Conservation (phyloP, 768 basidiomycete species). For the Dentipellis sp. region DNA sequence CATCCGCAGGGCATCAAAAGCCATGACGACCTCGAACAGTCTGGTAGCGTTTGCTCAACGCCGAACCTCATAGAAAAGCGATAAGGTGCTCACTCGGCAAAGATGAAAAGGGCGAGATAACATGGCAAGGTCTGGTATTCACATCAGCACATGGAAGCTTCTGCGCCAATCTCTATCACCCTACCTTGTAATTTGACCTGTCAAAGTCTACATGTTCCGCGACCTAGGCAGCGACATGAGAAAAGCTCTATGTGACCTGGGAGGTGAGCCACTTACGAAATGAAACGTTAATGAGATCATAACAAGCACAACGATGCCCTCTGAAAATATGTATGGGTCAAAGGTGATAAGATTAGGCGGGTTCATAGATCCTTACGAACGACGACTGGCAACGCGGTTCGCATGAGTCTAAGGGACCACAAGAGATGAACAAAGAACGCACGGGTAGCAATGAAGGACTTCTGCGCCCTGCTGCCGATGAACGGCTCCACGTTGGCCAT, state of each 20-base stretch:
- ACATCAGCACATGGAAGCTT: not conserved
- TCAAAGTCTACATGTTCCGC: slow-evolving; percentile 36
- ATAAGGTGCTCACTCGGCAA: slow-evolving; percentile 56
- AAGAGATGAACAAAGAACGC: not conserved
- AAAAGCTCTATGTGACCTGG: not conserved
- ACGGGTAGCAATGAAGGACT: slow-evolving; percentile 43
- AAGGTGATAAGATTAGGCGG: not conserved
- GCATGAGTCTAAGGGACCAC: not conserved
- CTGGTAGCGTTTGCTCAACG: slow-evolving; percentile 26
- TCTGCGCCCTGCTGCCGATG: slow-evolving; percentile 64
- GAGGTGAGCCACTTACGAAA: slow-evolving; percentile 32
- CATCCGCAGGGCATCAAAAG: slow-evolving; percentile 70
- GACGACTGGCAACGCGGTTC: slow-evolving; percentile 28
- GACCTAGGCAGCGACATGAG: slow-evolving; percentile 31
- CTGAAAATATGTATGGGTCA: slow-evolving; percentile 26
- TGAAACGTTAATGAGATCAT: slow-evolving; percentile 70
- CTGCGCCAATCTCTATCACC: not conserved
- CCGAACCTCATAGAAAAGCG: not conserved
- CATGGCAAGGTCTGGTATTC: slow-evolving; percentile 62
- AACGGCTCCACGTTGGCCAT: slow-evolving; percentile 44
- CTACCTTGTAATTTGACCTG: slow-evolving; percentile 44
- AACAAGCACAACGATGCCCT: slow-evolving; percentile 64
- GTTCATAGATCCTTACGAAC: slow-evolving; percentile 40
- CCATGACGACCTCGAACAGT: slow-evolving; percentile 72
- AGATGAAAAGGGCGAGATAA: slow-evolving; percentile 74